Base-by-base conservation (phyloP, 305 asterid genomes). In the Fraxinus velutina region DNA sequence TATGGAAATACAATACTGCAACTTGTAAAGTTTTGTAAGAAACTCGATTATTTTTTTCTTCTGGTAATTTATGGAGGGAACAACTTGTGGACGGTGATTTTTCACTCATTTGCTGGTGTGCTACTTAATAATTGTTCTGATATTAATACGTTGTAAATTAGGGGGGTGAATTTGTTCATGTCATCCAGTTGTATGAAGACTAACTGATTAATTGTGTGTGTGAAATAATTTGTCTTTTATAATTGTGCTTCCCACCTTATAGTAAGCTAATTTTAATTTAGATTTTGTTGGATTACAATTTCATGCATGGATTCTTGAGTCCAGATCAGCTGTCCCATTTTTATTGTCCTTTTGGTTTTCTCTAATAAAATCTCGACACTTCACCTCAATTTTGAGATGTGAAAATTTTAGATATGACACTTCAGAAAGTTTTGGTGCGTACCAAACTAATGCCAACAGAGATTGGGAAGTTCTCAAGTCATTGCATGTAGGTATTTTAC, bases 21-120 rank as follows among this genome's bases (percentile, higher is more conserved):
- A 71, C 37, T 80, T 86, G 90, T 85, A 85, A 85, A 85, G 84
- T 84, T 52, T 73, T 82, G 39, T 66, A 71, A 82, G 77, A 80
- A 82, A 76, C 72, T 12, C 52, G 78, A 27, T 2, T 15, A 44
- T 78, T 82, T 82, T 81, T 66, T 12, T 2, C 33, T 29, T 13
- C 17, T 33, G 76, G 81, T 83, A 70, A 73, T 70, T 64, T 72
- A 66, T 81, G 80, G 78, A 71, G 6, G 39, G 74, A 73, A 79
- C 81, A 75, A 34, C 76, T 71, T 22, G 82, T 81, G 62, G 79
- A 72, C 74, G 81, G 83, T 80, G 81, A 32, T 33, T 68, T 76
- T 76, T 33, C 68, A 83, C 68, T 79, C 82, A 29, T 79, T 71
- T 68, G 76, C 37, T 66, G 50, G 80, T 60, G 44, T 84, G 80